Conservation (phyloP, 2,329 filamentous ascomycete species). For the Fusarium aywerte region DNA sequence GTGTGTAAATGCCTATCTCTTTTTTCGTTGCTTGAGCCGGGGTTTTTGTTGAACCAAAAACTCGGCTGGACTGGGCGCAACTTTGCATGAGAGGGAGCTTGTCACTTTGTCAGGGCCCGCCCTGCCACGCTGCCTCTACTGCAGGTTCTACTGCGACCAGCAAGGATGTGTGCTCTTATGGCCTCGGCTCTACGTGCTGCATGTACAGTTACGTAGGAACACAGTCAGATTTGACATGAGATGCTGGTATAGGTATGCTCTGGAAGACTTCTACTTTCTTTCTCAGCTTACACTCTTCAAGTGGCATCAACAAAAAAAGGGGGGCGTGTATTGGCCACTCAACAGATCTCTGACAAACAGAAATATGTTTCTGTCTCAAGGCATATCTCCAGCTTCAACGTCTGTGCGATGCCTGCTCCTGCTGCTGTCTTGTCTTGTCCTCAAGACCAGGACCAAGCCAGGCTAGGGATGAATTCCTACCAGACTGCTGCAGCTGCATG, state of each 20-base stretch:
- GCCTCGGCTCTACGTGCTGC: background rate
- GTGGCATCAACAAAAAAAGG: slow-evolving; percentile 2
- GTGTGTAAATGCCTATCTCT: slow-evolving; percentile 2
- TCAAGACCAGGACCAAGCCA: background rate
- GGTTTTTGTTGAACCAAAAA: slow-evolving; percentile 20
- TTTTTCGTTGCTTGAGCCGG: background rate
- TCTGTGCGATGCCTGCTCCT: slow-evolving; percentile 32
- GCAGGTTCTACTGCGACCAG: slow-evolving; percentile 36
- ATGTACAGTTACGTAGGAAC: slow-evolving; percentile 19
- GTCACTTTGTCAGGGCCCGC: slow-evolving; percentile 24
- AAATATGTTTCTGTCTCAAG: slow-evolving; percentile 18
- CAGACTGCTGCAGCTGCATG: slow-evolving; percentile 42
- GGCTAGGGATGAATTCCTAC: slow-evolving; percentile 16
- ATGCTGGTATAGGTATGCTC: background rate
- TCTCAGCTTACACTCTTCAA: slow-evolving; percentile 12
- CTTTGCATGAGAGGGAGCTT: slow-evolving; percentile 23
- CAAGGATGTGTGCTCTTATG: slow-evolving; percentile 23
- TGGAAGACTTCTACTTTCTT: background rate
- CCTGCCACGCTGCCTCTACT: slow-evolving; percentile 33
- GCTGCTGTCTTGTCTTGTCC: background rate
- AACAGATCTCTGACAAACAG: slow-evolving; percentile 27
- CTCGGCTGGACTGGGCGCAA: slow-evolving; percentile 21
- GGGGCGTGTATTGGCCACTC: slow-evolving; percentile 12
- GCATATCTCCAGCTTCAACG: slow-evolving; percentile 19
- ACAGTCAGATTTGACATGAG: slow-evolving; percentile 10